A percentile compares a stretch with the other conserved stretches of the same genome.
Evolutionary conservation across 202 grass and related monocot genomes (phyloP).

Genomic region (Elaeis oleifera): DNA sequence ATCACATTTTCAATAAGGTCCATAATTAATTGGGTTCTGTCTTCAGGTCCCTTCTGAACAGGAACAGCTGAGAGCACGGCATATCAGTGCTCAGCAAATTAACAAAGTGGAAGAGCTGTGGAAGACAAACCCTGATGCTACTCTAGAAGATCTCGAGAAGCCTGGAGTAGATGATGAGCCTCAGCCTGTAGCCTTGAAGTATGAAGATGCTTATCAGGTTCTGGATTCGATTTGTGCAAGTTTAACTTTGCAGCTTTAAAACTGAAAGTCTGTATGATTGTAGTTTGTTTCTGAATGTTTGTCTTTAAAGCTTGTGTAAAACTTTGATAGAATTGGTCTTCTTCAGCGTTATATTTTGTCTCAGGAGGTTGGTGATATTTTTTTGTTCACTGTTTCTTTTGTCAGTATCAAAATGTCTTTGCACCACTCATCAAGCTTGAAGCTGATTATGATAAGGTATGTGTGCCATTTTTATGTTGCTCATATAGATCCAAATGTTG

Average conservation of each 20-base stretch:
- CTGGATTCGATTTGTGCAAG: too few species aligned
- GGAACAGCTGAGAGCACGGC: slow-evolving; percentile 88
- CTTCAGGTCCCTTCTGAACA: slow-evolving; percentile 92
- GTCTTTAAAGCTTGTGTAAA: too few species aligned
- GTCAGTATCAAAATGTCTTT: slow-evolving; percentile 99
- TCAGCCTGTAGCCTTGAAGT: slow-evolving; percentile 74
- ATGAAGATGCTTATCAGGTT: slow-evolving; percentile 99
- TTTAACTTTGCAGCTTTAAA: too few species aligned
- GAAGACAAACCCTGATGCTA: slow-evolving; percentile 96
- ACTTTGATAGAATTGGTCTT: too few species aligned
- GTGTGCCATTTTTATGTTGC: slow-evolving; percentile 2
- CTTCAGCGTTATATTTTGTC: too few species aligned
- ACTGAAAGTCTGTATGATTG: too few species aligned
- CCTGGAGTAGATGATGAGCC: slow-evolving; percentile 98
- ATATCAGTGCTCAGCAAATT: slow-evolving; percentile 98
- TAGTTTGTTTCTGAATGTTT: too few species aligned
- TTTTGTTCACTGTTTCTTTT: not conserved
- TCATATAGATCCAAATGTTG: not conserved
- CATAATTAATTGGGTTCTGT: not conserved
- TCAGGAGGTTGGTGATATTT: too few species aligned
- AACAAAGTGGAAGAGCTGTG: slow-evolving; percentile 99
- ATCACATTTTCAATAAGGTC: too few species aligned
- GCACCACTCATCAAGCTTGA: slow-evolving; percentile 96
- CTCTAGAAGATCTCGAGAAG: slow-evolving; percentile 98
- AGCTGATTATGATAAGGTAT: slow-evolving; percentile 99